These are phyloP conservation scores for Mortierella antarctica DNA, from an alignment of 192 early-diverging fungal genomes.

Conservation along the genomic window DNA sequence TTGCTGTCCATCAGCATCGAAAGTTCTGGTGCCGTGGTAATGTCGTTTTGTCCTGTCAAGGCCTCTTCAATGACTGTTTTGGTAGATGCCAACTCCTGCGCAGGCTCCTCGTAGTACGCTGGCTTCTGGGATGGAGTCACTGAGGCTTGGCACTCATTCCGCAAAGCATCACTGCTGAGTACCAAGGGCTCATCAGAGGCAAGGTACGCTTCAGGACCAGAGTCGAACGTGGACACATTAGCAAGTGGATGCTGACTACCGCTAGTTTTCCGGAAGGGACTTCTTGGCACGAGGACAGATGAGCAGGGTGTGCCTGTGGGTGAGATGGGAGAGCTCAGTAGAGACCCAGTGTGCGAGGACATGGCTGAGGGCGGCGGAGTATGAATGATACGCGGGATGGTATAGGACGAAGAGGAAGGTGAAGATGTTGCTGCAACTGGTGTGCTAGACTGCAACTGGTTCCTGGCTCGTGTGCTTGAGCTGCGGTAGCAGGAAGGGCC, in stretches of 20 bases:
- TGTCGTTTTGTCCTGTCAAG: neutral
- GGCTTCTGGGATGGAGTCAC: too few species aligned
- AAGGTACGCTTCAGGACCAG: conserved; percentile 1
- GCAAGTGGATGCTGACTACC: conserved; percentile 33
- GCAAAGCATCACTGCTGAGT: too few species aligned
- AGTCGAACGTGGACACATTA: conserved; percentile 29
- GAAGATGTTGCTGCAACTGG: too few species aligned
- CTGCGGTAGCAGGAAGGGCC: conserved; percentile 4
- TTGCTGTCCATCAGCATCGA: conserved; percentile 4
- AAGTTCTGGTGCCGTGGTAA: neutral
- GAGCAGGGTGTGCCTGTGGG: neutral
- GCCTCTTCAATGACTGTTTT: neutral
- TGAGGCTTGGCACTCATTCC: too few species aligned
- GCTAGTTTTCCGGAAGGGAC: conserved; percentile 6
- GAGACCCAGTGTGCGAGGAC: neutral
- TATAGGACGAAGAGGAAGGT: neutral
- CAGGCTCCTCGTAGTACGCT: too few species aligned
- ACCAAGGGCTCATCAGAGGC: too few species aligned
- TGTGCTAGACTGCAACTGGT: too few species aligned
- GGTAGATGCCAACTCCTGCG: too few species aligned
- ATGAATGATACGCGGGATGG: neutral
- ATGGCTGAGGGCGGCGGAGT: too few species aligned
- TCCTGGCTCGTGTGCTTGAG: too few species aligned
- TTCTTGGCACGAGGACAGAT: conserved; percentile 3
- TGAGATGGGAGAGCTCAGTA: neutral